Evolutionary conservation across 495 filamentous ascomycete species (phyloP).

Genomic region (Usnea hakonensis): DNA sequence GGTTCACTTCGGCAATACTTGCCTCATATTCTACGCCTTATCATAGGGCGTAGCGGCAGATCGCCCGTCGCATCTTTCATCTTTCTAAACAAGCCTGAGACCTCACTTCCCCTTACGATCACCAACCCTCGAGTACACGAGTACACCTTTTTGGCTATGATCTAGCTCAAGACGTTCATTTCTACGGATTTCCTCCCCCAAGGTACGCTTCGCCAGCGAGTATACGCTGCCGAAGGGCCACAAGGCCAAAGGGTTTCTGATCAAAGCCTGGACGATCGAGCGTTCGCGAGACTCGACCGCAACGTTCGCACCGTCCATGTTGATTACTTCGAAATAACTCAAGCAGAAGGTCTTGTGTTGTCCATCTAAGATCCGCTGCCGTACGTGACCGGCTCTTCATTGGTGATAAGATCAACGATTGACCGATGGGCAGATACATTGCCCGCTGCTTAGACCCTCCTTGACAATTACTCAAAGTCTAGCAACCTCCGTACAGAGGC

Average conservation of each 20-base stretch:
- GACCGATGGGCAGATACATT: neutral
- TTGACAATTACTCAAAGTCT: neutral
- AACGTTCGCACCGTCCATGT: neutral
- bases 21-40: neutral
- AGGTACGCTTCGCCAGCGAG: neutral
- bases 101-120: neutral
- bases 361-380: neutral
- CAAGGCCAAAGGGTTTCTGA: neutral
- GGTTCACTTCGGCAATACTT: neutral
- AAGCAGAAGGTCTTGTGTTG: too few relatives aligned
- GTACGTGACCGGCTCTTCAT: neutral
- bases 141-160: neutral
- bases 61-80: neutral
- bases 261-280: neutral
- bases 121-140: neutral
- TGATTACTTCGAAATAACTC: neutral
- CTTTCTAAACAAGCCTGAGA: neutral
- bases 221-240: neutral
- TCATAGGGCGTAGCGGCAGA: neutral
- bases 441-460: neutral
- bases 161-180: neutral
- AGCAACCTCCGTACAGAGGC: neutral
- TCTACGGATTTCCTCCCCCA: neutral
- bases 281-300: neutral
- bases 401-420: neutral